Percentiles rank a stretch among this genome's conserved stretches.
phyloP scores from a whole-genome alignment of 179 eudicot genomes.

The Spergularia azorica region DNA sequence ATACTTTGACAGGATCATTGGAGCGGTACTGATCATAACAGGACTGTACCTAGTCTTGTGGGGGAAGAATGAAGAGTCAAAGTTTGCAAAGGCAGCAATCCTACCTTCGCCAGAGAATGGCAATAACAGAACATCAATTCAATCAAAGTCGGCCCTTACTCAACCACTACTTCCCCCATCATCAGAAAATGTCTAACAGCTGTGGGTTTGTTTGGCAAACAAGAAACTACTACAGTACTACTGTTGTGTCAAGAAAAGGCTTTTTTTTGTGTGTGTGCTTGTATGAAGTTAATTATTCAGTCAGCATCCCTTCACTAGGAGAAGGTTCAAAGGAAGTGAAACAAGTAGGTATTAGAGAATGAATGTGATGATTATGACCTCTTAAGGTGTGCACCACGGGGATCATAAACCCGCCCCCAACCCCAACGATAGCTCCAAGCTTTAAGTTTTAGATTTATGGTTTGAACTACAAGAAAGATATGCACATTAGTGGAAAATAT shows the following conservation, averaged over 20 bases:
- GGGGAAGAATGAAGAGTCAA: constrained; percentile 51
- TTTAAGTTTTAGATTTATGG: constrained; percentile 38
- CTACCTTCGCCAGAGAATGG: constrained; percentile 61
- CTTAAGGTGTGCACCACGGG: constrained; percentile 33
- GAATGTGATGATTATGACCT: constrained; percentile 41
- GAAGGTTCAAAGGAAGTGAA: constrained; percentile 30
- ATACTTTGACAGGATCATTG: constrained; percentile 42
- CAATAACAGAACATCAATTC: constrained; percentile 46
- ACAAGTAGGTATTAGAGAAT: constrained; percentile 34
- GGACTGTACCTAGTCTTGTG: constrained; percentile 55
- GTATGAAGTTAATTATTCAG: constrained; percentile 39
- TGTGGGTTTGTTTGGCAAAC: constrained; percentile 26
- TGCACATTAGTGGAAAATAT: constrained; percentile 22
- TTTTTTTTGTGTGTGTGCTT: constrained; percentile 33
- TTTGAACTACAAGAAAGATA: constrained; percentile 37
- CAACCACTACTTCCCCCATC: constrained; percentile 82
- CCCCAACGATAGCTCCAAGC: constrained; percentile 16
- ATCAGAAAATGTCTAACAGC: constrained; percentile 59
- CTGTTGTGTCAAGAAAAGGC: constrained; percentile 29
- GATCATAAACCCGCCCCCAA: constrained; percentile 22
- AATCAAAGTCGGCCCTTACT: constrained; percentile 57
- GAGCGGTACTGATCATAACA: constrained; percentile 48
- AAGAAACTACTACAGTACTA: constrained; percentile 28
- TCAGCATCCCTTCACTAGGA: constrained; percentile 40
- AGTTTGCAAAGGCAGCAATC: constrained; percentile 49